Base-by-base conservation (phyloP, 352 stramenopile genomes). In the Phytophthora quininea region DNA sequence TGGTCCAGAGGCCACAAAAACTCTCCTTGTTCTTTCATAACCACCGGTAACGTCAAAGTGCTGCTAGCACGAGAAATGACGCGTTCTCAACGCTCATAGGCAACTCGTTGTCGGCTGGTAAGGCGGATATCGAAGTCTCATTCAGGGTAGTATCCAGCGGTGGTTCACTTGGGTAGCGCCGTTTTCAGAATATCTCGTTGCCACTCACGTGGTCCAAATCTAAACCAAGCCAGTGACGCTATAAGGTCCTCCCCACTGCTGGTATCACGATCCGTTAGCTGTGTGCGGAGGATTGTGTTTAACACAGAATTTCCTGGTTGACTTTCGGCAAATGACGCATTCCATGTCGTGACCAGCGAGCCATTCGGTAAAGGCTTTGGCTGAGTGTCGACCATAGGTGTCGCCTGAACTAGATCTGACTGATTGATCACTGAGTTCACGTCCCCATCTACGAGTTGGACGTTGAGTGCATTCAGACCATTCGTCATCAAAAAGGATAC, bases 251-350 rank as follows among this genome's bases (percentile, higher is more conserved):
- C 35, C 35, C 35, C 35, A 11, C 10, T 11, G 35, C 35, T 12
- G 40, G 35, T 2, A 32, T 35, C 8, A 32, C 19, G 3, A n/a
- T 43, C 27, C 30, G 59, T 8, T 14, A 67, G 4, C 4, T 66
- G 58, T 5, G 54, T 56, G 45, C 55, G 67, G 9, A 74, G 38
- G 27, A 74, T 71, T 10, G 54, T 62, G 31, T 62, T 62, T 42
- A 62, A 32, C 11, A 53, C 54, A 29, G 54, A 53, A 30, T 53
- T 62, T 27, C 47, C 47, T 7, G 5, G 3, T 32, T 24, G 27
- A 15, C 29, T 35, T 14, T 62, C 43, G 12, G 4, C 29, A 33
- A 38, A 62, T n/a, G 43, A 38, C 3, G 1, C 1, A 8, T 62
- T 11, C 54, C 54, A 62, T 2, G 40, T 38, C 10, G 54, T 62